These are phyloP conservation scores for Beauveria scarabaeidicola DNA, from an alignment of 2,329 filamentous ascomycete species.

Conservation along the genomic window DNA sequence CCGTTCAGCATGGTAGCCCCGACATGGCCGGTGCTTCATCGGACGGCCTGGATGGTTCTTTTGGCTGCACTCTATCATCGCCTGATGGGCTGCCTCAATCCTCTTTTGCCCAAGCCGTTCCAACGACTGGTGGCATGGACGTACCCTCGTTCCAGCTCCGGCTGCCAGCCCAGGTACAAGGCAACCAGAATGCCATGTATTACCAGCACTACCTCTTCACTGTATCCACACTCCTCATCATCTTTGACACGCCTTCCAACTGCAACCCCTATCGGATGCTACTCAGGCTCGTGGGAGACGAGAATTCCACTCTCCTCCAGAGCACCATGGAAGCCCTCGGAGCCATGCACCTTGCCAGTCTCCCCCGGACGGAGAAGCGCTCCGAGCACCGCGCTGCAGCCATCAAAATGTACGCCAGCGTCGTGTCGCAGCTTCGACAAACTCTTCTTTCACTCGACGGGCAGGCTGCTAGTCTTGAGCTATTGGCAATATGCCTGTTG, in stretches of 20 bases:
- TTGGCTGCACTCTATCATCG: not conserved
- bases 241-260: conserved; percentile 29
- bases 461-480: conserved; percentile 17
- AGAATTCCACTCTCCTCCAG: conserved; percentile 26
- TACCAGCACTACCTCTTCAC: conserved; percentile 28
- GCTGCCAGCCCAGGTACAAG: not conserved
- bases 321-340: conserved; percentile 30
- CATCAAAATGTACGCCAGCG: conserved; percentile 28
- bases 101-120: not conserved
- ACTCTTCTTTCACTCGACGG: conserved; percentile 20
- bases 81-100: not conserved
- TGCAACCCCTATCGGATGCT: conserved; percentile 32
- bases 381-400: conserved; percentile 28
- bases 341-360: conserved; percentile 31
- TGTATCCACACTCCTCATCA: conserved; percentile 33
- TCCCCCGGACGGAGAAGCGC: conserved; percentile 23
- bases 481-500: conserved; percentile 17
- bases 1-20: not conserved
- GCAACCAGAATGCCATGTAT: conserved; percentile 22
- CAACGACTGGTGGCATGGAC: not conserved
- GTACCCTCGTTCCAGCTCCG: not conserved
- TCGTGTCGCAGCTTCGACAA: conserved; percentile 20
- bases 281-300: conserved; percentile 34
- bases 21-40: not conserved
- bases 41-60: not conserved